These are phyloP conservation scores for Colletotrichum horii DNA, from an alignment of 2,329 filamentous ascomycete species.

Conservation along the genomic window DNA sequence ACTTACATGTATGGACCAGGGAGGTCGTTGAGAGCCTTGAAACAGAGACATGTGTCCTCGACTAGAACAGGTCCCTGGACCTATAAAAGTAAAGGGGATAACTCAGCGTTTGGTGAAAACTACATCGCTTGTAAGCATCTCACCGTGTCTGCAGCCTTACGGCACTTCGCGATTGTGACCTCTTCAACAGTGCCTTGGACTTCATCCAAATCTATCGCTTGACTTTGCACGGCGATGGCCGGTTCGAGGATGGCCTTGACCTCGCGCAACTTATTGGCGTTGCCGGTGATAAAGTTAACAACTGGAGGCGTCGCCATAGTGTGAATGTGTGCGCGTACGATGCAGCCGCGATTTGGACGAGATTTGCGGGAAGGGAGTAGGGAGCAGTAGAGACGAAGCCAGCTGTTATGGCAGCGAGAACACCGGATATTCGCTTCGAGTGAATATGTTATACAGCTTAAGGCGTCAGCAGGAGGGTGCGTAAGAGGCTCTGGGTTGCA, in stretches of 20 bases:
- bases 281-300: conserved; percentile 95
- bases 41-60: conserved; percentile 95
- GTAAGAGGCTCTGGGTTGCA: neutral
- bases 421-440: neutral
- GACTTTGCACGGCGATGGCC: conserved; percentile 74
- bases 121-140: conserved; percentile 23
- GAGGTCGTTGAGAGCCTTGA: conserved; percentile 86
- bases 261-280: conserved; percentile 91
- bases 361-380: neutral
- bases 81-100: conserved; percentile 46
- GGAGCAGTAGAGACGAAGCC: neutral
- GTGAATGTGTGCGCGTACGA: neutral
- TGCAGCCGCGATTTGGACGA: neutral
- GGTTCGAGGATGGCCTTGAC: conserved; percentile 84
- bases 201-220: conserved; percentile 82
- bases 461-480: neutral
- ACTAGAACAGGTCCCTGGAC: conserved; percentile 87
- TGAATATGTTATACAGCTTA: neutral
- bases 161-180: conserved; percentile 87
- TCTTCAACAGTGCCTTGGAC: conserved; percentile 93
- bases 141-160: conserved; percentile 79
- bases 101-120: neutral
- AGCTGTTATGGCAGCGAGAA: neutral
- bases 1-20: conserved; percentile 94
- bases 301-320: conserved; percentile 46